Base-by-base conservation (phyloP, 768 basidiomycete species). In the Hypsizygus marmoreus region DNA sequence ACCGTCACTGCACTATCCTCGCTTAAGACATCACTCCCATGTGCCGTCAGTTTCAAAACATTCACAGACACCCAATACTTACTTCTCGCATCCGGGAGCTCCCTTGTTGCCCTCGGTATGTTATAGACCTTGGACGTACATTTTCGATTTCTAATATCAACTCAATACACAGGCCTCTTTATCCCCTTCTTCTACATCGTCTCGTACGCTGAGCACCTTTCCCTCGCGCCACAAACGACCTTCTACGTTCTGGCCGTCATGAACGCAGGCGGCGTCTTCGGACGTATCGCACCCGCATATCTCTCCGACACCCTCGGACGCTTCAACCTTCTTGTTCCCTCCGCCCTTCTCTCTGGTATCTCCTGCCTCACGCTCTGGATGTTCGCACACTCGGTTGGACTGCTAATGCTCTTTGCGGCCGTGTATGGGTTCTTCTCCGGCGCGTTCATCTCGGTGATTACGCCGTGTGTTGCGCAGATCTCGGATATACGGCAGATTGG, bases 181-280 rank as follows among this genome's bases (percentile, higher is more conserved):
- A 82, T 80, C 17, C 86, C 86, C 6, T 82, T 79, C 61, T 84
- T 86, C 59, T 89, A 81, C 67, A 79, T 89, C 42, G 76, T 79
- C 16, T 74, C 77, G 39, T 86, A 81, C 60, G 69, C 83, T 14
- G 67, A 69, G 43, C 72, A 71, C 32, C 63, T 74, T 45, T 63
- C 58, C 36, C 63, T 78, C 29, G 49, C 72, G 2, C 41, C 71
- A 6, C 43, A 65, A 32, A 66, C 64, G 20, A 70, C 77, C 0
- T 80, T 83, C 64, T 75, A 74, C 53, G 72, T 84, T 5, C 72
- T 88, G 14, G 79, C 86, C 0, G 72, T 81, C 33, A 74, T 89
- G 73, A 88, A 88, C 57, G 84, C 78, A 0, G 86, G 84, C 4
- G 77, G 84, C 1, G 68, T 86, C 22, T 50, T 82, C 16, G 86